Evolutionary conservation across 2,329 filamentous ascomycete genomes (phyloP), one percentile per base, ranked within the genome.

Genomic region (Aspergillus ibericus): DNA sequence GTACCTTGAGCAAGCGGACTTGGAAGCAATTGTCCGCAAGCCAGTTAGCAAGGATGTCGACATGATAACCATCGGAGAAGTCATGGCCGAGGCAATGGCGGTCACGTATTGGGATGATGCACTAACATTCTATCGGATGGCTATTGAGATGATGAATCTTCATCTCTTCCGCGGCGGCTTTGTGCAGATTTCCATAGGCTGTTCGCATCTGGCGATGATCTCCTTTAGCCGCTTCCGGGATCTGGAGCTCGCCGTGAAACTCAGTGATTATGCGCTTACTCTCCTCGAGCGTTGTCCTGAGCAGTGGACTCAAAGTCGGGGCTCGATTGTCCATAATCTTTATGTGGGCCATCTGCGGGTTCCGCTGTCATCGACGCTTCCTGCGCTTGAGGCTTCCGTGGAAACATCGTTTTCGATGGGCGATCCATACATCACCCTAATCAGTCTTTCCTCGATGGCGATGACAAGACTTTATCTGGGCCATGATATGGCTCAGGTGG

Each of bases 311-410:
- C 72, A 81, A 20, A 83, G 83, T 22, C 77, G 84, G 47, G 83
- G 83, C 2, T 78, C 82, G 40, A 84, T 85, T 1, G 72, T 86
- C 20, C 81, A 84, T 56, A 79, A 81, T n/a, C 71, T 86, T 8
- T 87, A 87, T 68, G 73, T 87, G n/a, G 84, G 83, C n/a, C 85
- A 88, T 66, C 68, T 88, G 22, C 78, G 82, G 58, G 74, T 78
- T 10, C 82, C 83, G 2, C 71, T 87, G 47, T 68, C 75, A 12
- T 78, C 82, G 35, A 78, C 83, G 18, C 75, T 87, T 15, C 78
- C 80, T 1, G 71, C 77, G 4, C 76, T 88, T 6, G 82, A 85
- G 61, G 72, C 72, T 46, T 84, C 83, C 1, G 76, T 87, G 62
- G 83, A 87, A 53, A 78, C 81, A 7, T 81, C 83, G 0, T 77